These are phyloP conservation scores for Sugiyamaella mastotermitis DNA, from an alignment of 805 yeast genomes.

Conservation along the genomic window DNA sequence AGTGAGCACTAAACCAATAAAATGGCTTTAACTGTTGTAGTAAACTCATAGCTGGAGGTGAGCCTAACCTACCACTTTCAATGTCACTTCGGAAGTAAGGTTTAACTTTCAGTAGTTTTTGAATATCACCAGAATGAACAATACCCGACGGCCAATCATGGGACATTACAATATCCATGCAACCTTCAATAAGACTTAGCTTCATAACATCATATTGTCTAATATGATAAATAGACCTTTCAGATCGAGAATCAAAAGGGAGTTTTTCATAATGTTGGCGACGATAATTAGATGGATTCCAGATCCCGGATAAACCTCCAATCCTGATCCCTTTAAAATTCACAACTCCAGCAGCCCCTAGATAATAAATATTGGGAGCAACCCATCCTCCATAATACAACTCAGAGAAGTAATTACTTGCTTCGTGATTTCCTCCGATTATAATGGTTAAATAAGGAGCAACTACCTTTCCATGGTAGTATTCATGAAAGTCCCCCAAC, in stretches of 20 bases:
- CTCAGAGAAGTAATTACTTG: slow-evolving; percentile 69
- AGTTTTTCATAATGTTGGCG: slow-evolving; percentile 36
- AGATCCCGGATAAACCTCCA: slow-evolving; percentile 83
- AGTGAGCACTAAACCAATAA: slow-evolving; percentile 85
- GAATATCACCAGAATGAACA: slow-evolving; percentile 55
- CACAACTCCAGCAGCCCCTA: slow-evolving; percentile 73
- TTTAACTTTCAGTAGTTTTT: slow-evolving; percentile 47
- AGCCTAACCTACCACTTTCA: slow-evolving; percentile 56
- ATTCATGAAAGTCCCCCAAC: slow-evolving; percentile 75
- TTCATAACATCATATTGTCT: slow-evolving; percentile 56
- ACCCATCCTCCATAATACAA: slow-evolving; percentile 88
- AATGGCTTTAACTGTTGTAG: slow-evolving; percentile 52
- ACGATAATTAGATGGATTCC: slow-evolving; percentile 45
- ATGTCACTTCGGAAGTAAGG: slow-evolving; percentile 67
- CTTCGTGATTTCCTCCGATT: slow-evolving; percentile 95
- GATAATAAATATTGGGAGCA: slow-evolving; percentile 76
- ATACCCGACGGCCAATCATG: slow-evolving; percentile 97
- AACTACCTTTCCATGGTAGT: slow-evolving; percentile 49
- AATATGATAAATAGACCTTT: slow-evolving; percentile 67
- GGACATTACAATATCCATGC: slow-evolving; percentile 55
- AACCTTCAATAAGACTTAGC: slow-evolving; percentile 36
- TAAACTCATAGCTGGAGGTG: slow-evolving; percentile 55
- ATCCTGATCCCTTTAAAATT: slow-evolving; percentile 73
- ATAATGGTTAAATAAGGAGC: slow-evolving; percentile 80
- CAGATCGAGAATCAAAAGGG: slow-evolving; percentile 43